phyloP scores from a whole-genome alignment of 257 asterid genomes.

The Scutellaria minor region DNA sequence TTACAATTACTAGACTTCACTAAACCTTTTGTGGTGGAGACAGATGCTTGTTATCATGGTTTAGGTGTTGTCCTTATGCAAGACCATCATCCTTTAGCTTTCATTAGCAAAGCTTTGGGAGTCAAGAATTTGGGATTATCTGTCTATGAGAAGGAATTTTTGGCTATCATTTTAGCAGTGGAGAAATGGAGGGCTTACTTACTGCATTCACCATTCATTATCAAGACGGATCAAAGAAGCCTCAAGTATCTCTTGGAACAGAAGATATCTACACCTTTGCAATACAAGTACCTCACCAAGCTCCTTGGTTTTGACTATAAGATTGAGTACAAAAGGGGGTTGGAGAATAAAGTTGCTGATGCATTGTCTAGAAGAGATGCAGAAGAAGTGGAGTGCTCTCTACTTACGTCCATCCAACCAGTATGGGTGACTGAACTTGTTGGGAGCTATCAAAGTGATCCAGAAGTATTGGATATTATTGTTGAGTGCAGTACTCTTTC shows the following conservation, averaged over 20 bases:
- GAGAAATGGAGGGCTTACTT: no score
- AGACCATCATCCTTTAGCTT: no score
- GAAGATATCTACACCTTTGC: background rate
- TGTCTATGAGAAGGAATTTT: no score
- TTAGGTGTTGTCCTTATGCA: no score
- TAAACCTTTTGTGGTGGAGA: no score
- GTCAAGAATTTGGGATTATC: no score
- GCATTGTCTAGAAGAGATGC: background rate
- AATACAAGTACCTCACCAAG: background rate
- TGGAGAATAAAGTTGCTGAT: background rate
- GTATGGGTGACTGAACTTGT: background rate
- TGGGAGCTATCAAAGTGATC: background rate
- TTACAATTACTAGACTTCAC: no score
- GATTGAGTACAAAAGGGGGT: background rate
- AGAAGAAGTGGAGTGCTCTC: background rate
- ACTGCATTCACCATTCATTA: no score
- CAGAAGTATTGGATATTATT: background rate
- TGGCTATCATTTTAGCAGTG: no score
- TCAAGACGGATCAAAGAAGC: background rate
- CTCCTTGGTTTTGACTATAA: background rate
- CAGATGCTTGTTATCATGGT: no score
- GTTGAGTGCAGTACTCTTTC: no score
- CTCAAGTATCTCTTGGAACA: background rate
- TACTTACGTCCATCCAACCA: background rate
- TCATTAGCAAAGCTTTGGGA: no score